phyloP scores from a whole-genome alignment of 352 stramenopile genomes.

The Bremia lactucae region DNA sequence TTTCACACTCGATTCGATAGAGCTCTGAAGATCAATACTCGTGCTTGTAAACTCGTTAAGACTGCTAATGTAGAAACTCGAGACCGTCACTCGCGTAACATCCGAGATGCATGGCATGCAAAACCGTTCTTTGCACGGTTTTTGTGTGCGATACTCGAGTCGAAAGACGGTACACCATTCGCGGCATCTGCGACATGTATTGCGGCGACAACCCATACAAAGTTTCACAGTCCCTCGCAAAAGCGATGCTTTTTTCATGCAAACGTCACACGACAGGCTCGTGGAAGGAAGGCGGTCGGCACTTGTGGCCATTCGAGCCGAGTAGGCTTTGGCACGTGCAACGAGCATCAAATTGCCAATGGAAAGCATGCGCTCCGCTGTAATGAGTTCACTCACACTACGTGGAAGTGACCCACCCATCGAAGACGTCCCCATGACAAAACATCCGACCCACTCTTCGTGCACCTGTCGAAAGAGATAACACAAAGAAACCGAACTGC shows the following conservation, averaged over 20 bases:
- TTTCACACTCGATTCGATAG: constrained; percentile 13
- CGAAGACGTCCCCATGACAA: constrained; percentile 40
- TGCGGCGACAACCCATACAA: constrained; percentile 46
- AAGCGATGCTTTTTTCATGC: constrained; percentile 30
- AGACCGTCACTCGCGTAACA: constrained; percentile 16
- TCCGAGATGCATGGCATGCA: constrained; percentile 47
- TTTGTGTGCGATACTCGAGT: constrained; percentile 29
- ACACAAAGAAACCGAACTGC: constrained; percentile 40
- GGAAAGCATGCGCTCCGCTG: constrained; percentile 25
- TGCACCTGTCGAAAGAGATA: constrained; percentile 52
- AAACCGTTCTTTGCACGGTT: constrained; percentile 35
- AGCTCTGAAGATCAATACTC: constrained; percentile 2
- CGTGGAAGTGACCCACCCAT: constrained; percentile 29
- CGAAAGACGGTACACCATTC: constrained; percentile 41
- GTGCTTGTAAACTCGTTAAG: constrained; percentile 16
- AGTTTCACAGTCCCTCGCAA: constrained; percentile 24
- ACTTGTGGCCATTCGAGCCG: constrained; percentile 28
- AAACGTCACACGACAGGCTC: constrained; percentile 37
- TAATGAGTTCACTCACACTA: constrained; percentile 37
- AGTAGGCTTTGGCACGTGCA: constrained; percentile 45
- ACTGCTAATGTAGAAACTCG: constrained; percentile 21
- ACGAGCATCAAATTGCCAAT: constrained; percentile 32
- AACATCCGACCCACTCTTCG: constrained; percentile 38
- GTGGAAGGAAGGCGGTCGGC: constrained; percentile 24
- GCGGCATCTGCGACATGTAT: constrained; percentile 40